These are phyloP conservation scores for Yarrowia sp. DNA, from an alignment of 805 yeast species.

Conservation along the genomic window DNA sequence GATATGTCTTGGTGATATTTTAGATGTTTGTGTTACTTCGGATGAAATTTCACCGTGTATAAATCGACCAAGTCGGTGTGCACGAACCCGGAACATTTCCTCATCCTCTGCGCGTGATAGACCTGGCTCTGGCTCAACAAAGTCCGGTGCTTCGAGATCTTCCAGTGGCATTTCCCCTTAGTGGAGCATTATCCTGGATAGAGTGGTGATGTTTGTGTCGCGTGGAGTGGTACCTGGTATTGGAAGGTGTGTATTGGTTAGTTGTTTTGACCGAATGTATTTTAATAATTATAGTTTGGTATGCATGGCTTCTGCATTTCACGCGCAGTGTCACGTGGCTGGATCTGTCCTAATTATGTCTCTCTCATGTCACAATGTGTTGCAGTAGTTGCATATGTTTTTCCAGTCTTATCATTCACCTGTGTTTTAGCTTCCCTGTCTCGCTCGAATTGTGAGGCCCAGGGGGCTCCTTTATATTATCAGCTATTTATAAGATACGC, in stretches of 20 bases:
- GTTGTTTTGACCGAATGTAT: no score
- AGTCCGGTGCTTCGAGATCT: constrained; percentile 1
- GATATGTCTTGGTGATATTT: not conserved
- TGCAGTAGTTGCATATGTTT: no score
- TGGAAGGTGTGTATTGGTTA: no score
- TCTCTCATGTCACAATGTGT: no score
- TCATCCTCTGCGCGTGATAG: constrained; percentile 17
- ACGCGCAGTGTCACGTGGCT: no score
- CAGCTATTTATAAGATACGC: no score
- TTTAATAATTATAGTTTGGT: not conserved
- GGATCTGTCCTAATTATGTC: no score
- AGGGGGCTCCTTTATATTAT: no score
- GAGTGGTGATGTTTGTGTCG: no score
- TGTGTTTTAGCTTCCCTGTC: no score
- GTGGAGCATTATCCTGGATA: not conserved
- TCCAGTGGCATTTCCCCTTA: not conserved
- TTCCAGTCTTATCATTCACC: no score
- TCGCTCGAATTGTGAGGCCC: no score
- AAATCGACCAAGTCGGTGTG: not conserved
- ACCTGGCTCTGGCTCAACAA: constrained; percentile 6
- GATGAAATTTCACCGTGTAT: not conserved
- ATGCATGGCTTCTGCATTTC: not conserved
- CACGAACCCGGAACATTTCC: not conserved
- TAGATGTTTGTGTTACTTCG: not conserved
- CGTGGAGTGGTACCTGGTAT: not conserved